Evolutionary conservation across 2,329 filamentous ascomycete genomes (phyloP).

Genomic region (Colletotrichum scovillei): DNA sequence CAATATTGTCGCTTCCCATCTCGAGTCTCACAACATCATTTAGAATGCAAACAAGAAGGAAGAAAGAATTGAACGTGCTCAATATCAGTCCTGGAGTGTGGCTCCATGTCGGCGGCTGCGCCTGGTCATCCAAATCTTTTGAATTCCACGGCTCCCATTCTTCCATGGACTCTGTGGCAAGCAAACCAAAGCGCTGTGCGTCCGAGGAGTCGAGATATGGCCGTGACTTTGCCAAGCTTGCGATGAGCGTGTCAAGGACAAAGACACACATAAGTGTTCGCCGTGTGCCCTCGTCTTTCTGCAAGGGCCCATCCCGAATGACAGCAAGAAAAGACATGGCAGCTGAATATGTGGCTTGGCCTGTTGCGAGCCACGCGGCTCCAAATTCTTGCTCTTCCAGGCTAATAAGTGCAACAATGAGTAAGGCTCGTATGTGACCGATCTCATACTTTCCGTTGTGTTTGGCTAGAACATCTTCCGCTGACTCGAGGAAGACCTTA

Average conservation of each 20-base stretch:
- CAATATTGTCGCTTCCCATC: neutral
- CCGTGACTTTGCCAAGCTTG: constrained; percentile 4
- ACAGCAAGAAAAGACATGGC: neutral
- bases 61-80: constrained; percentile 10
- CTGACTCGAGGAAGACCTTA: neutral
- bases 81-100: neutral
- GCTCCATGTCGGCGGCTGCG: neutral
- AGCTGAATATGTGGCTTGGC: constrained; percentile 11
- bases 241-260: constrained; percentile 23
- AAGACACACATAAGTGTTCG: constrained; percentile 12
- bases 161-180: constrained; percentile 9
- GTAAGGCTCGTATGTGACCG: constrained; percentile 11
- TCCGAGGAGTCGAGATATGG: constrained; percentile 10
- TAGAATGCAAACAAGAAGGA: neutral
- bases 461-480: neutral
- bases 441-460: neutral
- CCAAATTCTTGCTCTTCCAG: neutral
- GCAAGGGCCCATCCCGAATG: fast-evolving
- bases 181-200: neutral
- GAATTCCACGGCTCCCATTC: constrained; percentile 21
- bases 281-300: constrained; percentile 1
- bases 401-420: constrained; percentile 14
- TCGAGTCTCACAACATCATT: neutral
- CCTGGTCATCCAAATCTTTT: neutral
- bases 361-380: constrained; percentile 25